These are phyloP conservation scores for Thielaviopsis euricoi DNA, from an alignment of 2,329 filamentous ascomycete genomes.

Conservation along the genomic window DNA sequence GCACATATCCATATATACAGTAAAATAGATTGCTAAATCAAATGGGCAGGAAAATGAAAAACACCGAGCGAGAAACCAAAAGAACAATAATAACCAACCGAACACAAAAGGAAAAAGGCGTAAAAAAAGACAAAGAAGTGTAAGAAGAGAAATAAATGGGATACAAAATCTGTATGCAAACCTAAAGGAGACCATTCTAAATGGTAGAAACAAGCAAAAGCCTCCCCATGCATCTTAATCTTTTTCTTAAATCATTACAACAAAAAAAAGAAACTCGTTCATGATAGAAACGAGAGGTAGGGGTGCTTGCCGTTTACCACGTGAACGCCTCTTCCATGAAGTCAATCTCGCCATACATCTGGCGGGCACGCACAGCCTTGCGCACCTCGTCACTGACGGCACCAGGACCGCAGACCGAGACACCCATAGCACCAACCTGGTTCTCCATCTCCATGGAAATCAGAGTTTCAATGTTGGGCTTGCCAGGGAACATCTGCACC, in stretches of 20 bases:
- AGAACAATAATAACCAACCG: too few species aligned
- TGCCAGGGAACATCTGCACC: constrained; percentile 71
- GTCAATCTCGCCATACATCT: constrained; percentile 51
- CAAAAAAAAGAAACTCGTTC: not conserved
- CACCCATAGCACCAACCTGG: constrained; percentile 57
- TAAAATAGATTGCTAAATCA: not conserved
- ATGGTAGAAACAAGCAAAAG: not conserved
- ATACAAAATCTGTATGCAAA: not conserved
- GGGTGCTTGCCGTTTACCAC: constrained; percentile 25
- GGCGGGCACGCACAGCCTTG: constrained; percentile 45
- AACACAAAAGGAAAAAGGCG: not conserved
- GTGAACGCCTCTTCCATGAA: constrained; percentile 67
- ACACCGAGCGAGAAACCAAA: not conserved
- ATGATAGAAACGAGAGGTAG: not conserved
- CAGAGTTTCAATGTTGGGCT: constrained; percentile 57
- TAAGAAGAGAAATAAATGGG: not conserved
- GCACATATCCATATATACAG: not conserved
- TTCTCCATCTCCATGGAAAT: constrained; percentile 58
- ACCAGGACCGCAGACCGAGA: constrained; percentile 60
- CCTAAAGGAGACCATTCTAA: not conserved
- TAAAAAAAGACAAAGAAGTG: not conserved
- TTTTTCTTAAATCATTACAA: not conserved
- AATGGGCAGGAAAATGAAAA: not conserved
- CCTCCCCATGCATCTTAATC: not conserved
- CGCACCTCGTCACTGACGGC: constrained; percentile 60